These are phyloP conservation scores for Saccharomycopsis capsularis DNA, from an alignment of 805 yeast species.

Conservation along the genomic window DNA sequence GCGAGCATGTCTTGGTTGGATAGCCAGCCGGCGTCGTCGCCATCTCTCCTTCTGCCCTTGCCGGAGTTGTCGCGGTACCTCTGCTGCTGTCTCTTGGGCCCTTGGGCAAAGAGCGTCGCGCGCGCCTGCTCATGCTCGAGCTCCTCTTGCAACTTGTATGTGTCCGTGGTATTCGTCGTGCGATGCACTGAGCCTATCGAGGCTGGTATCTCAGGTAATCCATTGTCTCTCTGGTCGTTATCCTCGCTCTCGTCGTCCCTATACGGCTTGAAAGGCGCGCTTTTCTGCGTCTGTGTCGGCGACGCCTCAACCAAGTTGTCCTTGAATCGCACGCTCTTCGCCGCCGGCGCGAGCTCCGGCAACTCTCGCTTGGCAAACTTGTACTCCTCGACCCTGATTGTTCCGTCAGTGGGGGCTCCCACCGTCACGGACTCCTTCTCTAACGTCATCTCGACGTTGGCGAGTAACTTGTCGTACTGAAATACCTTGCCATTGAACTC, in stretches of 20 bases:
- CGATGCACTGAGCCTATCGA: neutral
- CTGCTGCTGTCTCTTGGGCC: neutral
- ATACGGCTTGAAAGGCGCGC: constrained; percentile 1
- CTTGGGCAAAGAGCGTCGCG: neutral
- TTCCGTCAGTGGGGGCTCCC: neutral
- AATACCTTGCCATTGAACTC: constrained; percentile 4
- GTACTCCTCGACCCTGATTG: constrained; percentile 9
- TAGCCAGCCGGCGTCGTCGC: constrained; percentile 6
- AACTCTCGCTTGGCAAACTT: constrained; percentile 10
- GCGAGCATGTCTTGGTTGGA: constrained; percentile 33
- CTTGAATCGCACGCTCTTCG: constrained; percentile 20
- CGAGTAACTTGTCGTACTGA: constrained; percentile 14
- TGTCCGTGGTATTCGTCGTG: neutral
- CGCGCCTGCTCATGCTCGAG: neutral
- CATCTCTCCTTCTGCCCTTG: neutral
- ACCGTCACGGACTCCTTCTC: constrained; percentile 10
- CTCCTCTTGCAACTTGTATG: neutral
- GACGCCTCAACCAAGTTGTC: constrained; percentile 18
- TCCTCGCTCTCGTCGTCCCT: neutral
- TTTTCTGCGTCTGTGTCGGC: neutral
- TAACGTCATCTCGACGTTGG: constrained; percentile 15
- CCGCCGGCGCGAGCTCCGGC: constrained; percentile 13
- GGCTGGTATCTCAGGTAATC: neutral
- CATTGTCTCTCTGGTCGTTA: neutral
- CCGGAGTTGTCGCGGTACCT: neutral